phyloP scores from a whole-genome alignment of 2,329 filamentous ascomycete species.

The Exophiala spinifera region DNA sequence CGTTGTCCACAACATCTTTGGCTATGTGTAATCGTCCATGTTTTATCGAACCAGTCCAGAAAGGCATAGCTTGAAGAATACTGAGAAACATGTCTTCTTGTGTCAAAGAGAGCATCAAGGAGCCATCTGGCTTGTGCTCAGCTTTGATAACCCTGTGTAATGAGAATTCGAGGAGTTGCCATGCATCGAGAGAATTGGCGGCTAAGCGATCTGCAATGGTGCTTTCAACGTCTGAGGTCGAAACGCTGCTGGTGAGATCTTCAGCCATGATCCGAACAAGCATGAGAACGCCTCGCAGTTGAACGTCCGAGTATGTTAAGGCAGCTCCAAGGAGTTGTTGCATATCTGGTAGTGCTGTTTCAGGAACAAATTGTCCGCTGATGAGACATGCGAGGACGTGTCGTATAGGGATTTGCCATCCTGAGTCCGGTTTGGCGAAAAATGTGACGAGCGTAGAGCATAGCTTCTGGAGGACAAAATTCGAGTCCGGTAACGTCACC shows the following conservation, averaged over 20 bases:
- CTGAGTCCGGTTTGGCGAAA: constrained; percentile 40
- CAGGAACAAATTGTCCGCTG: constrained; percentile 37
- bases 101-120: neutral
- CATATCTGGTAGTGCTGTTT: constrained; percentile 38
- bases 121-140: neutral
- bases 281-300: constrained; percentile 21
- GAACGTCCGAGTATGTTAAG: constrained; percentile 10
- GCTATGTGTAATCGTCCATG: neutral
- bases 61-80: constrained; percentile 15
- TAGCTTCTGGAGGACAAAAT: constrained; percentile 47
- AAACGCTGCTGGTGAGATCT: constrained; percentile 24
- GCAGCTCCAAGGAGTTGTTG: constrained; percentile 32
- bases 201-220: constrained; percentile 13
- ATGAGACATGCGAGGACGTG: constrained; percentile 36
- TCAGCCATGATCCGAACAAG: constrained; percentile 39
- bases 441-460: constrained; percentile 44
- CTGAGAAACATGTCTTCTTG: constrained; percentile 7
- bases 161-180: constrained; percentile 20
- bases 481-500: constrained; percentile 37
- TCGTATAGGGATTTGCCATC: constrained; percentile 35
- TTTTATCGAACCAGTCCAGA: constrained; percentile 18
- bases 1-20: neutral
- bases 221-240: constrained; percentile 8
- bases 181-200: constrained; percentile 20
- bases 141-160: neutral